A percentile compares a stretch with the other conserved stretches of the same genome.
Conservation (phyloP, 2,329 filamentous ascomycete species). For the Phaeophleospora eucalypticola region DNA sequence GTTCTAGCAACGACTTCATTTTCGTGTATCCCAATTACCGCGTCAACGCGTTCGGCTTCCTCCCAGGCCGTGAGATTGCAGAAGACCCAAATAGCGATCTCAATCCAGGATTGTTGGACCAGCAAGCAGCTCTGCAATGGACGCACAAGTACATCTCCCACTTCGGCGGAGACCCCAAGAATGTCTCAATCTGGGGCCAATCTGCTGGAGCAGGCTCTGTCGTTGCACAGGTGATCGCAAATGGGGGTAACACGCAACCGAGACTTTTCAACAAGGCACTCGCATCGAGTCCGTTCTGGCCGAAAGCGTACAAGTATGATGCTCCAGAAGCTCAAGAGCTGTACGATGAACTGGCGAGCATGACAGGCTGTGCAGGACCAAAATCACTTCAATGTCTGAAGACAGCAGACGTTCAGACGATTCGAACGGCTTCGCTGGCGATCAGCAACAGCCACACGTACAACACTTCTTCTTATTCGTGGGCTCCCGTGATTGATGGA, state of each 20-base stretch:
- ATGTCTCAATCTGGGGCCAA: conserved; percentile 24
- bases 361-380: conserved; percentile 46
- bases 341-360: conserved; percentile 45
- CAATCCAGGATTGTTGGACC: conserved; percentile 45
- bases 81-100: conserved; percentile 34
- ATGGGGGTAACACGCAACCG: conserved; percentile 44
- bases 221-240: conserved; percentile 50
- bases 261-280: conserved; percentile 50
- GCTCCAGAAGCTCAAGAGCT: conserved; percentile 49
- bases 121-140: conserved; percentile 50
- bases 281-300: conserved; percentile 55
- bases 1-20: conserved; percentile 48
- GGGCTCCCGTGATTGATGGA: conserved; percentile 59
- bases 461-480: conserved; percentile 55
- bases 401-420: conserved; percentile 49
- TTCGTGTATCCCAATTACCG: conserved; percentile 50
- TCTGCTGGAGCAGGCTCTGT: conserved; percentile 42
- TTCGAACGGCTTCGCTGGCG: conserved; percentile 51
- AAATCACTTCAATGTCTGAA: conserved; percentile 56
- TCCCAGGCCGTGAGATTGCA: conserved; percentile 38
- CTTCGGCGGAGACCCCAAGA: conserved; percentile 33
- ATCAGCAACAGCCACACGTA: conserved; percentile 51
- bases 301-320: conserved; percentile 54
- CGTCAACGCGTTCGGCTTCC: conserved; percentile 45
- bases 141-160: conserved; percentile 44